Conservation (phyloP, 805 yeast genomes). For the Cyberlindnera subsufficiens region DNA sequence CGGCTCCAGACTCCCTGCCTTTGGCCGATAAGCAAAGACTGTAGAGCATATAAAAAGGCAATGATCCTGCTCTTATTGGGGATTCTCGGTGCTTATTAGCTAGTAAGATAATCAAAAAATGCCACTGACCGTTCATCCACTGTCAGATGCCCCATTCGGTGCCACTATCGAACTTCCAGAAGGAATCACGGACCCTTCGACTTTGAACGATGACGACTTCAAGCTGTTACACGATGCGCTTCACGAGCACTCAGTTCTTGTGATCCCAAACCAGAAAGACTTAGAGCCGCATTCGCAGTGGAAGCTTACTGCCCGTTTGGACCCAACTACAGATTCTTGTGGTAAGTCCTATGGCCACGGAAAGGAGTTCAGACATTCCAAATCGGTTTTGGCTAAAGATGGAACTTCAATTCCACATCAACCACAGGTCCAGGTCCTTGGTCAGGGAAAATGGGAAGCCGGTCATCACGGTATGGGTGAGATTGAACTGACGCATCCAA, state of each 20-base stretch:
- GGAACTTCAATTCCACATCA: constrained; percentile 74
- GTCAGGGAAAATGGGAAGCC: constrained; percentile 64
- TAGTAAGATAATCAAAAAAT: background rate
- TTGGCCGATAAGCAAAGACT: no score
- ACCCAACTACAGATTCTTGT: constrained; percentile 50
- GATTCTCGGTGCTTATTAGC: no score
- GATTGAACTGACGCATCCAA: constrained; percentile 70
- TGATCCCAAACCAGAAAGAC: constrained; percentile 66
- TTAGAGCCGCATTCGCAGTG: constrained; percentile 73
- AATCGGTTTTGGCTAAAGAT: constrained; percentile 71
- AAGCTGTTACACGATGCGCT: constrained; percentile 55
- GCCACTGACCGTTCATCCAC: constrained; percentile 13
- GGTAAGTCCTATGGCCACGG: constrained; percentile 78
- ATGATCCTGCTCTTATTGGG: no score
- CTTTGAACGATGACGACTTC: constrained; percentile 62
- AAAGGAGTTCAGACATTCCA: constrained; percentile 60
- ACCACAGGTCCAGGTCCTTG: constrained; percentile 88
- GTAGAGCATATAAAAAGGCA: no score
- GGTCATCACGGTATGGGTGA: constrained; percentile 52
- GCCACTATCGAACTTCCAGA: constrained; percentile 60
- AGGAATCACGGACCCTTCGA: constrained; percentile 60
- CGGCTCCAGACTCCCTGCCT: no score
- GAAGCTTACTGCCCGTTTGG: constrained; percentile 68
- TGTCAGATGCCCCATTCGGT: constrained; percentile 49
- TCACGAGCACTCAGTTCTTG: constrained; percentile 62